Conservation (phyloP, 1,284 basidiomycete genomes). For the Wolfiporia cocos region DNA sequence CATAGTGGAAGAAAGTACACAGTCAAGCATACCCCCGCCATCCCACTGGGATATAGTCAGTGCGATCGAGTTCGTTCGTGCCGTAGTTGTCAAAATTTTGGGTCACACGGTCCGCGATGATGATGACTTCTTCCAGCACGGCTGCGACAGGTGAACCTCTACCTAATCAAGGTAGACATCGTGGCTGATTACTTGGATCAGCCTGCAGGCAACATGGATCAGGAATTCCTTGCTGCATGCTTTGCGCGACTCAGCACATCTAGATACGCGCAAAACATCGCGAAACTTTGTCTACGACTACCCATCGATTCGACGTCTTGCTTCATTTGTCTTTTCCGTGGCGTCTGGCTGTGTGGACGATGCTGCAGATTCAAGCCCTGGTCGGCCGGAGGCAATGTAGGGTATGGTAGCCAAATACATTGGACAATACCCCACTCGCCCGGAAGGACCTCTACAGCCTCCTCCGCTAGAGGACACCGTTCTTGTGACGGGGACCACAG, state of each 20-base stretch:
- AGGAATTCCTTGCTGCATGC: slow-evolving; percentile 29
- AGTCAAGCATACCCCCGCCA: slow-evolving; percentile 18
- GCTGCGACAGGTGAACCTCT: slow-evolving; percentile 32
- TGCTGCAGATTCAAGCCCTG: slow-evolving; percentile 4
- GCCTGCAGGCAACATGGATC: slow-evolving; percentile 33
- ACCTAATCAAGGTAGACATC: neutral
- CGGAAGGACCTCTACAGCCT: neutral
- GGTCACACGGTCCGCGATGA: slow-evolving; percentile 16
- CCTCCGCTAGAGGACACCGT: slow-evolving; percentile 14
- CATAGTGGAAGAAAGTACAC: slow-evolving; percentile 10
- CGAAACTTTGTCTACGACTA: slow-evolving; percentile 28
- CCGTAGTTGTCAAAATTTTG: slow-evolving; percentile 22
- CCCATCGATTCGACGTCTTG: slow-evolving; percentile 23
- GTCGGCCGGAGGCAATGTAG: slow-evolving; percentile 19
- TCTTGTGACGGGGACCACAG: slow-evolving; percentile 31
- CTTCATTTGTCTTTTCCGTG: slow-evolving; percentile 10
- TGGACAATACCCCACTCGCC: slow-evolving; percentile 20
- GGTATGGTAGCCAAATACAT: slow-evolving; percentile 27
- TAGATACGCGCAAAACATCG: slow-evolving; percentile 13
- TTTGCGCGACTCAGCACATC: slow-evolving; percentile 18
- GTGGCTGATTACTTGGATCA: slow-evolving; percentile 6
- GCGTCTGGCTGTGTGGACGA: neutral
- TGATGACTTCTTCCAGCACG: slow-evolving; percentile 33
- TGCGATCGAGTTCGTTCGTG: slow-evolving; percentile 21
- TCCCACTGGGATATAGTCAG: slow-evolving; percentile 19